phyloP scores from a whole-genome alignment of 2,329 filamentous ascomycete species.

The Pleurostoma richardsiae region DNA sequence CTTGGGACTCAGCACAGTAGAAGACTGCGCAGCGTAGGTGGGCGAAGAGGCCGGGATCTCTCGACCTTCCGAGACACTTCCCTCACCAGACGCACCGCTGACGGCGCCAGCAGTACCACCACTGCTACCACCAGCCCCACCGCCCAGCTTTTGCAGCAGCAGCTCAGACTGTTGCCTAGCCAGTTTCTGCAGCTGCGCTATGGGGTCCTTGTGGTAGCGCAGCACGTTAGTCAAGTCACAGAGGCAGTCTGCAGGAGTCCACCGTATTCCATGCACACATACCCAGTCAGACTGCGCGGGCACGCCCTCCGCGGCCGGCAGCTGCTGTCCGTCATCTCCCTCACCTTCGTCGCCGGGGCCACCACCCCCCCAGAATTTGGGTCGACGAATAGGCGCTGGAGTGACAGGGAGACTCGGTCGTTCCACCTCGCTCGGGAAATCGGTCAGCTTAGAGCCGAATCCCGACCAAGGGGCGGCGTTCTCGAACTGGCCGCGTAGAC shows the following conservation, averaged over 20 bases:
- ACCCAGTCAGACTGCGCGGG: slow-evolving; percentile 90
- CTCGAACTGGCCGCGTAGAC: slow-evolving; percentile 5
- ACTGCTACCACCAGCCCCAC: slow-evolving; percentile 15
- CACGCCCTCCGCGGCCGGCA: slow-evolving; percentile 77
- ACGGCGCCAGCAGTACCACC: slow-evolving; percentile 2
- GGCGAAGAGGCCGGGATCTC: slow-evolving; percentile 41
- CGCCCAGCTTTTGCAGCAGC: slow-evolving; percentile 48
- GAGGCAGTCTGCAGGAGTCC: slow-evolving; percentile 45
- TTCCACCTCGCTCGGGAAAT: slow-evolving; percentile 80
- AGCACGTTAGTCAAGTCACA: slow-evolving; percentile 52
- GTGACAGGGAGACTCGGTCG: slow-evolving; percentile 87
- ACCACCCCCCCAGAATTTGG: slow-evolving; percentile 59
- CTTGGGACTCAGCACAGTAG: slow-evolving; percentile 28
- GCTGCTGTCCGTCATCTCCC: slow-evolving; percentile 46
- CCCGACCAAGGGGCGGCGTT: slow-evolving; percentile 15
- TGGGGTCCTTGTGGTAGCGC: slow-evolving; percentile 58
- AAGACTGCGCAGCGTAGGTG: slow-evolving; percentile 35
- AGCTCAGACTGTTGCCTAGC: slow-evolving; percentile 61
- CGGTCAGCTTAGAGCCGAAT: slow-evolving; percentile 65
- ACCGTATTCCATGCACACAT: slow-evolving; percentile 60
- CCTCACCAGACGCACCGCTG: background rate
- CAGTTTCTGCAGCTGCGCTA: slow-evolving; percentile 64
- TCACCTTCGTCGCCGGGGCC: slow-evolving; percentile 36
- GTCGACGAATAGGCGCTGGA: slow-evolving; percentile 70
- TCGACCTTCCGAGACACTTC: slow-evolving; percentile 11